Evolutionary conservation across 768 basidiomycete species (phyloP).

Genomic region (Agaricus subrufescens): DNA sequence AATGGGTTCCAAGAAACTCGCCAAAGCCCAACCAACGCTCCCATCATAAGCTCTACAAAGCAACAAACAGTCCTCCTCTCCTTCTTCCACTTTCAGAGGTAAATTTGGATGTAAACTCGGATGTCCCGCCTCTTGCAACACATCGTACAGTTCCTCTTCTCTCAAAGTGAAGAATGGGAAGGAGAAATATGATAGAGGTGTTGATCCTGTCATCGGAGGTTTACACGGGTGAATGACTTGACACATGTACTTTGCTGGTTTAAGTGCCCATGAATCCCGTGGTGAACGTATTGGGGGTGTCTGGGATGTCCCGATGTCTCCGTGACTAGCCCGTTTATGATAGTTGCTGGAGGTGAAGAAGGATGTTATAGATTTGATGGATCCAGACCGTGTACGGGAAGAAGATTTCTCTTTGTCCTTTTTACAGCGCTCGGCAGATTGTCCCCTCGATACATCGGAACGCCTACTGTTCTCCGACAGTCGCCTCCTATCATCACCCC

Average conservation of each 20-base stretch:
- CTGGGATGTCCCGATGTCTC: background rate
- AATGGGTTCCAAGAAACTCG: slow-evolving; percentile 68
- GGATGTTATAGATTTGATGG: slow-evolving; percentile 29
- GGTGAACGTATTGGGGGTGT: slow-evolving; percentile 19
- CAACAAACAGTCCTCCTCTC: slow-evolving; percentile 78
- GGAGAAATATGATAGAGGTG: slow-evolving; percentile 43
- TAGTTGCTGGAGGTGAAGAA: slow-evolving; percentile 25
- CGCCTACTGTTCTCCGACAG: background rate
- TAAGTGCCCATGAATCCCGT: slow-evolving; percentile 39
- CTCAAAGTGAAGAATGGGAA: slow-evolving; percentile 75
- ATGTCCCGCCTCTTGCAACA: slow-evolving; percentile 75
- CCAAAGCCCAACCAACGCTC: slow-evolving; percentile 74
- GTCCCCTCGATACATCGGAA: slow-evolving; percentile 5
- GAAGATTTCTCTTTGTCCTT: slow-evolving; percentile 12
- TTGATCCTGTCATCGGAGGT: slow-evolving; percentile 53
- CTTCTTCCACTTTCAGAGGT: slow-evolving; percentile 71
- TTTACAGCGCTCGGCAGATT: slow-evolving; percentile 2
- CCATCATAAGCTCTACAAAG: slow-evolving; percentile 56
- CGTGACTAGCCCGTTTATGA: slow-evolving; percentile 10
- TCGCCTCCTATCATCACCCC: slow-evolving; percentile 10
- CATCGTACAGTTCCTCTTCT: slow-evolving; percentile 57
- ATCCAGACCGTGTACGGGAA: slow-evolving; percentile 27
- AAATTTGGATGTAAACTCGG: slow-evolving; percentile 69
- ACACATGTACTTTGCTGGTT: slow-evolving; percentile 59
- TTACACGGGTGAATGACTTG: slow-evolving; percentile 64